phyloP scores from a whole-genome alignment of 345 rosid species.

The Salix arbutifolia region DNA sequence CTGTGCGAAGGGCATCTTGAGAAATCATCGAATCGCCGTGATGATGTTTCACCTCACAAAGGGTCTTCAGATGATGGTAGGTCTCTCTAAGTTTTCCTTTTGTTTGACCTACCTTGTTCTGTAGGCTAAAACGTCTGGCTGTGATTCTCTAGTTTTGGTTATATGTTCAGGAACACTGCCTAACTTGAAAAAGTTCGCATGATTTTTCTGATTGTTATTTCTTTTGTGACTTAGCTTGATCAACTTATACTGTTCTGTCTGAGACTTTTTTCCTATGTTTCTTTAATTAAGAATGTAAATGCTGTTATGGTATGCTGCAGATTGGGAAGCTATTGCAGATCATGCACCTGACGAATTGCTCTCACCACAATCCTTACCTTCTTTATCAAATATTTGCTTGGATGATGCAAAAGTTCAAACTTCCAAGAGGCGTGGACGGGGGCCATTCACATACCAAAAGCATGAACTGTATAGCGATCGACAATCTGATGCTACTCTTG shows the following conservation, averaged over 20 bases:
- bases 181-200: neutral
- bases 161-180: too few relatives aligned
- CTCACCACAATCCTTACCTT: slow-evolving; percentile 47
- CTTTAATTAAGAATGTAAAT: neutral
- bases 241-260: neutral
- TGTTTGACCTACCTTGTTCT: neutral
- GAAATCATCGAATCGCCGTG: slow-evolving; percentile 15
- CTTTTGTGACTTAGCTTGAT: neutral
- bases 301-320: slow-evolving; percentile 30
- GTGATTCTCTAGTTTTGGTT: too few relatives aligned
- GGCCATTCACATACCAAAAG: slow-evolving; percentile 66
- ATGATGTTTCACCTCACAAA: slow-evolving; percentile 22
- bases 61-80: slow-evolving; percentile 68
- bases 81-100: neutral
- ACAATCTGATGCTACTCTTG: slow-evolving; percentile 18
- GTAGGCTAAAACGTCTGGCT: too few relatives aligned
- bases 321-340: slow-evolving; percentile 93
- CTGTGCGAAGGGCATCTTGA: slow-evolving; percentile 28
- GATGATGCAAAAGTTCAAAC: slow-evolving; percentile 48
- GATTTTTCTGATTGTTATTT: neutral
- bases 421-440: slow-evolving; percentile 87
- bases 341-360: slow-evolving; percentile 53
- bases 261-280: neutral
- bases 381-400: slow-evolving; percentile 54
- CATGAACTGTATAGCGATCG: slow-evolving; percentile 58